A percentile compares a stretch with the other conserved stretches of the same genome.
These are phyloP conservation scores for Metschnikowia drakensbergensis DNA, from an alignment of 805 yeast genomes.

Conservation along the genomic window DNA sequence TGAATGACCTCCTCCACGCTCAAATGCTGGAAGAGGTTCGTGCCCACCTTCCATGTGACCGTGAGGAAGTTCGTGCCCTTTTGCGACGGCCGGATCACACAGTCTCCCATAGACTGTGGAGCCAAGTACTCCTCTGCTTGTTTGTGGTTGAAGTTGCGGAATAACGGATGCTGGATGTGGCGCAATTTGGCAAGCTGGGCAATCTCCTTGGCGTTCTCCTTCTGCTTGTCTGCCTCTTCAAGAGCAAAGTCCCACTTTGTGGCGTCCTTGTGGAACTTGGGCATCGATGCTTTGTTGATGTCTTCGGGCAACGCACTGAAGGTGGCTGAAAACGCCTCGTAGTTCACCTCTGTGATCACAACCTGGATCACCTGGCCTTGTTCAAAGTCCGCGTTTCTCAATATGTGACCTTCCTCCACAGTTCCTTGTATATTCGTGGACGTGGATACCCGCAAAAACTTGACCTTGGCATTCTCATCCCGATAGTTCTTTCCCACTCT, in stretches of 20 bases:
- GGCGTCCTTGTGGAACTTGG: slow-evolving; percentile 49
- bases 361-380: slow-evolving; percentile 86
- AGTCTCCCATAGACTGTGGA: slow-evolving; percentile 82
- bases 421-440: slow-evolving; percentile 41
- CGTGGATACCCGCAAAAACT: slow-evolving; percentile 38
- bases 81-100: slow-evolving; percentile 92
- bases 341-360: slow-evolving; percentile 65
- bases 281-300: slow-evolving; percentile 49
- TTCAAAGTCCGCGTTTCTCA: slow-evolving; percentile 40
- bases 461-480: slow-evolving; percentile 42
- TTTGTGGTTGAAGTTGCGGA: slow-evolving; percentile 71
- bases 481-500: slow-evolving; percentile 66
- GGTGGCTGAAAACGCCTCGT: slow-evolving; percentile 69
- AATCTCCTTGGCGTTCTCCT: slow-evolving; percentile 57
- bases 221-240: slow-evolving; percentile 60
- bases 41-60: slow-evolving; percentile 94
- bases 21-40: slow-evolving; percentile 84
- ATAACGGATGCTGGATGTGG: slow-evolving; percentile 87
- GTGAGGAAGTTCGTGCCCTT: slow-evolving; percentile 85
- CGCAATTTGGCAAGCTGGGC: slow-evolving; percentile 67
- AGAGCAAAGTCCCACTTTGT: slow-evolving; percentile 77
- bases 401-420: slow-evolving; percentile 44
- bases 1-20: slow-evolving; percentile 75
- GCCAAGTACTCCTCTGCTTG: slow-evolving; percentile 95
- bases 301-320: slow-evolving; percentile 68